Evolutionary conservation across 495 filamentous ascomycete species (phyloP).

Genomic region (Jackrogersella multiformis): DNA sequence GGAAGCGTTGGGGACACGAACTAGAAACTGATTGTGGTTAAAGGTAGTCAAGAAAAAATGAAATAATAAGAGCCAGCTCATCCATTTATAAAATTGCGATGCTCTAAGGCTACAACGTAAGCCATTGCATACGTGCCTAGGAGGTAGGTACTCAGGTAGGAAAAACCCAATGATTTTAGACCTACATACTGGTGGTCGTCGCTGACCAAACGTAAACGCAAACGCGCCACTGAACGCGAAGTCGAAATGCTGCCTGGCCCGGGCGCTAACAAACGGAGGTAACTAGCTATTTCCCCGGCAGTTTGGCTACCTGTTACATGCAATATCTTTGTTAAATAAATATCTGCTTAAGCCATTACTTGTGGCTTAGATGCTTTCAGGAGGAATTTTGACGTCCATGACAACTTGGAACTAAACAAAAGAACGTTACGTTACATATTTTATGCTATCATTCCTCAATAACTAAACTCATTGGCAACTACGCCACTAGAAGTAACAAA

Average conservation of each 20-base stretch:
- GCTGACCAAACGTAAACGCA: conserved; percentile 27
- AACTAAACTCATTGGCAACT: no score
- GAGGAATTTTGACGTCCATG: no score
- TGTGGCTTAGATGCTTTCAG: no score
- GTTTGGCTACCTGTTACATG: neutral
- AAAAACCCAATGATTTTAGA: neutral
- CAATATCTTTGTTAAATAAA: neutral
- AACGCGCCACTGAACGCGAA: conserved; percentile 25
- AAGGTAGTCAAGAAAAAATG: neutral
- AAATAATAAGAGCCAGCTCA: conserved; percentile 10
- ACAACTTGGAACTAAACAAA: no score
- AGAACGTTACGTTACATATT: no score
- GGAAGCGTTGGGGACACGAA: neutral
- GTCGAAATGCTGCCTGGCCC: conserved; percentile 25
- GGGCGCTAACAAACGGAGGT: conserved; percentile 1
- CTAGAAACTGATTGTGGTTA: neutral
- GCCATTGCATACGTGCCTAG: neutral
- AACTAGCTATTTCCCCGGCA: conserved; percentile 6
- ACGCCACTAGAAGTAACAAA: no score
- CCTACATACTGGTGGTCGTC: conserved; percentile 5
- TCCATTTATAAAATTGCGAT: conserved; percentile 16
- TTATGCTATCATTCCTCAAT: no score
- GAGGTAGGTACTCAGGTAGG: conserved; percentile 1
- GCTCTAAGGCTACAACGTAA: conserved; percentile 19
- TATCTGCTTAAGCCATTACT: neutral